Base-by-base conservation (phyloP, 2,329 filamentous ascomycete genomes). In the Sporothrix euskadiensis region DNA sequence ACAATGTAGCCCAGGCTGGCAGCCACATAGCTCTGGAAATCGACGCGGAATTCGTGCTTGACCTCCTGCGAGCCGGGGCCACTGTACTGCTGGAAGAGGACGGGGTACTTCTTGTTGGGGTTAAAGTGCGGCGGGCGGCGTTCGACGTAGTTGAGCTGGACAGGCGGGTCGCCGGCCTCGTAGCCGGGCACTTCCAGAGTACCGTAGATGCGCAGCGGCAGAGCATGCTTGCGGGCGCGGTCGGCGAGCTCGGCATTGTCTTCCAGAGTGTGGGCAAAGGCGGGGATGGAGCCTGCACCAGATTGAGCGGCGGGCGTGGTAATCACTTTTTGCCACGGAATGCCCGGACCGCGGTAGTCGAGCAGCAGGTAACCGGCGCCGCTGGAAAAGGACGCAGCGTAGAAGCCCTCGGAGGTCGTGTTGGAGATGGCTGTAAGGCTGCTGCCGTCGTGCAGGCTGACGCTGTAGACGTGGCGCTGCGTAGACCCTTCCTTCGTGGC, bases 1-100 rank as follows among this genome's bases (percentile, higher is more conserved):
- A 98, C 95, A 71, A 99, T 87, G 82, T 99, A 99, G 57, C 94
- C 95, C 1, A 99, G 87, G 26, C 85, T 89, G 0, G 93, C 91
- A 44, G 96, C 94, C 57, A 98, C 85, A 80, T 96, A 98, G 7
- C 93, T 88, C 80, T 98, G 94, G 80, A 97, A 99, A 80, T 98
- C 92, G 74, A 99, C 89, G 10, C 81, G 82, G 83, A 98, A 99
- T 73, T 83, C 87, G 80, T 95, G 94, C 78, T 88, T 86, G 1
- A 99, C 96, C 8, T 88, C 88, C 80, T 99, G 97, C 22, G 94
- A 98, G n/a, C 92, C 93, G 0, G 96, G 96, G 0, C 96, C 96
- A 32, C 93, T 95, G 84, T 99, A 99, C 74, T 98, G 91, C 79
- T 93, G 91, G 85, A 99, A 99, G 4, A 99, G 88, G 0, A 99